These are phyloP conservation scores for Suhomyces chickasaworum DNA, from an alignment of 1,139 yeast species.

Conservation along the genomic window DNA sequence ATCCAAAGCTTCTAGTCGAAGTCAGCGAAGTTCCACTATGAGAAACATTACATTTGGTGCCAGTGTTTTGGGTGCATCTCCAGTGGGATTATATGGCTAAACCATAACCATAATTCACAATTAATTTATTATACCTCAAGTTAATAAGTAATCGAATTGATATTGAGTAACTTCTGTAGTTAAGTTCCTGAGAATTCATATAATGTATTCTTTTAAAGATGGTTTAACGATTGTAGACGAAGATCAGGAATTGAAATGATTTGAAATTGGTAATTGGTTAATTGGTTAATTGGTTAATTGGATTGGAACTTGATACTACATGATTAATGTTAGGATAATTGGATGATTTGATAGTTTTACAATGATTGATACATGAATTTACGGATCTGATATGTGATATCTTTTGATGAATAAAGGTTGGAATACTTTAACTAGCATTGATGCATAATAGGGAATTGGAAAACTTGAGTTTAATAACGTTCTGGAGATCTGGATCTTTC, in stretches of 20 bases:
- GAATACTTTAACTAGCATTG: slow-evolving; percentile 4
- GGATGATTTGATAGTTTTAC: slow-evolving; percentile 3
- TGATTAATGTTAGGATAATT: background rate
- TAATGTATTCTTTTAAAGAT: background rate
- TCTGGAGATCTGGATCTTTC: slow-evolving; percentile 47
- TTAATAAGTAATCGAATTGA: too few species aligned
- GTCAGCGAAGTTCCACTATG: background rate
- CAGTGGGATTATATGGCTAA: background rate
- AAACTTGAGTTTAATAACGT: slow-evolving; percentile 30
- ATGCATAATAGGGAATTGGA: slow-evolving; percentile 29
- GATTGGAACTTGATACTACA: background rate
- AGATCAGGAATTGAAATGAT: background rate
- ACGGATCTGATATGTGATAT: slow-evolving; percentile 2
- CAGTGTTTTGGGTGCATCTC: background rate
- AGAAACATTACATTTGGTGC: background rate
- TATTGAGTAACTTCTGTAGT: too few species aligned
- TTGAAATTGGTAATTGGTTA: background rate
- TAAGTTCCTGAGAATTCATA: too few species aligned
- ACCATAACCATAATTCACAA: background rate
- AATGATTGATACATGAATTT: slow-evolving; percentile 2
- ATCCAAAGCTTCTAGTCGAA: background rate
- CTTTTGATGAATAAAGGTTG: background rate
- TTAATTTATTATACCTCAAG: too few species aligned
- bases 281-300: background rate
- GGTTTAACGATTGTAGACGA: background rate